Percentiles rank a stretch among this genome's conserved stretches.
Conservation (phyloP, 495 filamentous ascomycete genomes). For the Parmelia sp. region DNA sequence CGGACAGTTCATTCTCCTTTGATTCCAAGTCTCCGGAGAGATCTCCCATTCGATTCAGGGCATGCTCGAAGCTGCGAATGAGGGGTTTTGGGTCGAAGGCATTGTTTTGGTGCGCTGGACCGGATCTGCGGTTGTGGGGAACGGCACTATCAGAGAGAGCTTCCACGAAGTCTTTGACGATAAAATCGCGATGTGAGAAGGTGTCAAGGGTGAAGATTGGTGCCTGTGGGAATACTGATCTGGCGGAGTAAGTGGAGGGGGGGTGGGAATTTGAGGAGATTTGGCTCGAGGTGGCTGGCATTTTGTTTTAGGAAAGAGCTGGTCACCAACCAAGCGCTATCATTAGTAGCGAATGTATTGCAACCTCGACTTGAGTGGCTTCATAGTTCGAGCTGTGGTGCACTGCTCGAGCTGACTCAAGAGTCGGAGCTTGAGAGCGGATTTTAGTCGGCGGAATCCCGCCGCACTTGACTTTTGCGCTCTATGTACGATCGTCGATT, state of each 20-base stretch:
- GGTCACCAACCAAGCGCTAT: not conserved
- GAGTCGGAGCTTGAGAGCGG: not conserved
- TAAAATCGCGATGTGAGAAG: slow-evolving; percentile 84
- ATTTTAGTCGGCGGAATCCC: not conserved
- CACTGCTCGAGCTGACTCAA: not conserved
- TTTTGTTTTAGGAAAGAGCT: not conserved
- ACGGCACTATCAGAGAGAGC: slow-evolving; percentile 78
- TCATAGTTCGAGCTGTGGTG: not conserved
- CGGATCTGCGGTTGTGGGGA: slow-evolving; percentile 68
- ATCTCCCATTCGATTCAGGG: slow-evolving; percentile 67
- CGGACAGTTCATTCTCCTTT: slow-evolving; percentile 82
- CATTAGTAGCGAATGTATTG: not conserved
- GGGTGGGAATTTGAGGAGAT: slow-evolving; percentile 23
- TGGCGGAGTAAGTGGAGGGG: slow-evolving; percentile 35
- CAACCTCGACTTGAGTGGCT: not conserved
- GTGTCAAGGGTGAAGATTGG: slow-evolving; percentile 79
- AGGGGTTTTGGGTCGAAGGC: slow-evolving; percentile 96
- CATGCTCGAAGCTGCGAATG: slow-evolving; percentile 90
- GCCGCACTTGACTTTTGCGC: not conserved
- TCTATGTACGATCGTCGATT: too few relatives aligned
- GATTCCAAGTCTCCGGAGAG: slow-evolving; percentile 81
- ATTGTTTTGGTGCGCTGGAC: slow-evolving; percentile 46
- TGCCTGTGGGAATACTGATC: slow-evolving; percentile 68
- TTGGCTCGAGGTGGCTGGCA: slow-evolving; percentile 23
- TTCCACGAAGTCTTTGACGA: slow-evolving; percentile 96